Conservation (phyloP, 176 grass and related monocot species). For the Oryza officinalis region DNA sequence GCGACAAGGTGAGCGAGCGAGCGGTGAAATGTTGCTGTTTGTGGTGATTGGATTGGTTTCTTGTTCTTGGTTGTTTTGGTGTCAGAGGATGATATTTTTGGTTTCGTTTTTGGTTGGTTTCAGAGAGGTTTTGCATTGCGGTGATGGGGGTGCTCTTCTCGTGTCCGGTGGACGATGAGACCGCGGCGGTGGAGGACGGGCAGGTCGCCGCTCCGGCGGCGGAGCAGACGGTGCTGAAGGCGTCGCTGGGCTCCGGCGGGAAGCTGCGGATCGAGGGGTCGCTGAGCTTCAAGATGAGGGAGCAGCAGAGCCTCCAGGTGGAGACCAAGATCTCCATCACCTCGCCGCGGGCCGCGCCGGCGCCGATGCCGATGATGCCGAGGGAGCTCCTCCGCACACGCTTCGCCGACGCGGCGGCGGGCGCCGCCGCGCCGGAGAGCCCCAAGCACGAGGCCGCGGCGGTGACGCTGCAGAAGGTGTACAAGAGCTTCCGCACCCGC, state of each 20-base stretch:
- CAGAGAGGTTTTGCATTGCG: not conserved
- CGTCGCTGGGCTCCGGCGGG: conserved; percentile 53
- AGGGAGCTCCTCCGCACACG: conserved; percentile 30
- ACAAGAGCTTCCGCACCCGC: conserved; percentile 93
- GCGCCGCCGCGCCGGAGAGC: conserved; percentile 33
- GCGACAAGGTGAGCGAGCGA: not conserved
- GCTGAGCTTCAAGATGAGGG: conserved; percentile 61
- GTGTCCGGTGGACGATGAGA: conserved; percentile 37
- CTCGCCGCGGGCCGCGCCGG: conserved; percentile 30
- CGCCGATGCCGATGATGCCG: conserved; percentile 16
- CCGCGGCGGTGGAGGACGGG: not conserved
- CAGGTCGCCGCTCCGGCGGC: not conserved
- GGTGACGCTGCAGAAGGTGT: conserved; percentile 88
- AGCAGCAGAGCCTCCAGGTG: conserved; percentile 41
- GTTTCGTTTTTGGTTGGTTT: not conserved
- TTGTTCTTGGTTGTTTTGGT: not conserved
- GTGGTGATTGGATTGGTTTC: not conserved
- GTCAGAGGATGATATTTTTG: not conserved
- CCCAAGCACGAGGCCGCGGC: conserved; percentile 73
- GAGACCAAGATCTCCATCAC: conserved; percentile 54
- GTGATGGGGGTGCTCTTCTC: conserved; percentile 55
- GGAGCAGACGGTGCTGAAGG: conserved; percentile 47
- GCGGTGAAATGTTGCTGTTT: not conserved
- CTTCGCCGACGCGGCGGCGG: not conserved
- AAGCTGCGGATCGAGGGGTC: conserved; percentile 68